A percentile compares a stretch with the other conserved stretches of the same genome.
These are phyloP conservation scores for Mortierella sp. DNA, from an alignment of 371 early-diverging fungal genomes.

Conservation along the genomic window DNA sequence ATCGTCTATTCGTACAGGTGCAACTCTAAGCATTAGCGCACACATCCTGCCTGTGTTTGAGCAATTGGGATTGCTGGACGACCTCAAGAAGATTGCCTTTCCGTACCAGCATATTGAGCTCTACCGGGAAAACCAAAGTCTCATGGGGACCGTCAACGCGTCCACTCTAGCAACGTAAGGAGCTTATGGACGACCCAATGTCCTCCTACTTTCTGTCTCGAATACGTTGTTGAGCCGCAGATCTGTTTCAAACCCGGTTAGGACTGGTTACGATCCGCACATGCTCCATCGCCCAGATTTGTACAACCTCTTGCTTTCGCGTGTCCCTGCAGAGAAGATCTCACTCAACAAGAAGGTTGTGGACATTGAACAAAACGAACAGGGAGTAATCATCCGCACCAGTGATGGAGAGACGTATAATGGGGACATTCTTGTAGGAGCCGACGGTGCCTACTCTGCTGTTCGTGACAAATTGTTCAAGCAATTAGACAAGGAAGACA, in stretches of 20 bases:
- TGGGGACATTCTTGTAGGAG: slow-evolving; percentile 21
- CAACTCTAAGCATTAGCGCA: slow-evolving; percentile 11
- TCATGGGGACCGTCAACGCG: too few species aligned
- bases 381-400: slow-evolving; percentile 16
- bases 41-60: slow-evolving; percentile 11
- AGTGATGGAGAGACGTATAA: slow-evolving; percentile 9
- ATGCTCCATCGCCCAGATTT: slow-evolving; percentile 12
- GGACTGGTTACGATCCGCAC: slow-evolving; percentile 8
- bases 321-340: slow-evolving; percentile 14
- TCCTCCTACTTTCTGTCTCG: too few species aligned
- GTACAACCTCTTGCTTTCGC: slow-evolving; percentile 11
- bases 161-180: too few species aligned
- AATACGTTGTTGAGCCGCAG: too few species aligned
- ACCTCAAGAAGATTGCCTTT: slow-evolving; percentile 7
- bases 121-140: slow-evolving; percentile 4
- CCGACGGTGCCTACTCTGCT: slow-evolving; percentile 15
- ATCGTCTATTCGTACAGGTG: not conserved
- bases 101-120: slow-evolving; percentile 9
- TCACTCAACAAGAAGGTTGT: slow-evolving; percentile 20
- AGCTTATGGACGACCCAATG: too few species aligned
- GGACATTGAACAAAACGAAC: slow-evolving; percentile 8
- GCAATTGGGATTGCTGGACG: slow-evolving; percentile 12
- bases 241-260: not conserved
- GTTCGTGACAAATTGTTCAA: slow-evolving; percentile 19
- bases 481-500: slow-evolving; percentile 2